Evolutionary conservation across 306 rosid genomes (phyloP).

Genomic region (Echinosophora koreensis): DNA sequence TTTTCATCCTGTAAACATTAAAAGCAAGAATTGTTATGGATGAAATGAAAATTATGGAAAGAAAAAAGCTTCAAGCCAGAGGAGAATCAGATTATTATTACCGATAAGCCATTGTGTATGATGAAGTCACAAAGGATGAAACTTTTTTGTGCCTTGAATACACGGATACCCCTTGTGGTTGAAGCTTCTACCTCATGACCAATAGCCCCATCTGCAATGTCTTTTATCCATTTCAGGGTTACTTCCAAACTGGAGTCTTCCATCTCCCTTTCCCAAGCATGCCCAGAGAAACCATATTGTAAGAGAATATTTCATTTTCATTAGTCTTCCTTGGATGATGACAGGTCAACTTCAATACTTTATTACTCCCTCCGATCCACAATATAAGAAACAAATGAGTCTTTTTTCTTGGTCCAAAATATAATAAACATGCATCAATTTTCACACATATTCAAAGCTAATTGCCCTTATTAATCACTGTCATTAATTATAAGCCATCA

Average conservation of each 20-base stretch:
- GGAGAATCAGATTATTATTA: slow-evolving; percentile 18
- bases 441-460: too few species aligned
- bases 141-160: slow-evolving; percentile 35
- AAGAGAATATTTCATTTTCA: background rate
- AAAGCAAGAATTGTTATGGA: background rate
- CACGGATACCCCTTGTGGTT: slow-evolving; percentile 14
- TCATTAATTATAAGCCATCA: too few species aligned
- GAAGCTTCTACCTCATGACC: background rate
- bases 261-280: slow-evolving; percentile 5
- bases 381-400: too few species aligned
- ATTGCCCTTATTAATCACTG: too few species aligned
- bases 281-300: background rate
- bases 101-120: slow-evolving; percentile 31
- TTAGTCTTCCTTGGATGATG: background rate
- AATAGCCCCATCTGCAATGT: background rate
- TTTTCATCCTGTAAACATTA: slow-evolving; percentile 47
- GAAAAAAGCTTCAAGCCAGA: background rate
- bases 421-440: too few species aligned
- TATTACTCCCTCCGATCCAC: too few species aligned
- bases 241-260: background rate
- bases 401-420: too few species aligned
- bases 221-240: background rate
- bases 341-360: background rate
- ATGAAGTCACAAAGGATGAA: slow-evolving; percentile 38
- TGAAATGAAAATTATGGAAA: background rate